Base-by-base conservation (phyloP, 768 basidiomycete species). In the Panaeolus papilionaceus region DNA sequence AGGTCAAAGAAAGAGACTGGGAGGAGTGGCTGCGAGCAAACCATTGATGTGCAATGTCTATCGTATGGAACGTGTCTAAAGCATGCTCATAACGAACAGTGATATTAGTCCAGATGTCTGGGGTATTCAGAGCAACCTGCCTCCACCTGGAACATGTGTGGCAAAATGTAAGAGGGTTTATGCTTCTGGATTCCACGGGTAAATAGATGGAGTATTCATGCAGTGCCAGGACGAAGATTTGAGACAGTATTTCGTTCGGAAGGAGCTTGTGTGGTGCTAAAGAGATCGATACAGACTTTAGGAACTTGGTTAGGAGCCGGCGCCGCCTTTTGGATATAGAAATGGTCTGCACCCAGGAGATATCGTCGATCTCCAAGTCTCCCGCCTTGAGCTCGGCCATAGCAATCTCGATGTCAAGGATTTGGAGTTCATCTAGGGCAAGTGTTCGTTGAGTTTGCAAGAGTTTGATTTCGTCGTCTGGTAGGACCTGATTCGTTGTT, bases 251-350 rank as follows among this genome's bases (percentile, higher is more conserved):
- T 61, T 68, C 70, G 20, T 63, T 58, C 7, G 65, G 70, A 42
- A 71, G 67, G 62, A 39, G 40, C 61, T 68, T 68, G 67, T 71
- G 70, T 23, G 67, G 70, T 20, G 70, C 67, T 33, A 65, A 63
- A 18, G 64, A 49, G 44, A 65, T 58, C 28, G 61, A 64, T 61
- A 63, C 51, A 64, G 11, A 65, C 62, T 23, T 62, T 37, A 58
- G 62, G 62, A 64, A 37, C 16, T 28, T 26, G 38, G 64, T 44
- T 5, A 64, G 62, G n/a, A 64, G 61, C 39, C 63, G 66, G 49
- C 64, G 66, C 33, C 64, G 47, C 16, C 16, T 58, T 58, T 33
- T 33, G 28, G 54, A 28, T 58, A 12, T 14, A 33, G 54, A 58
- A 33, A 58, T 33, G 54, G 33, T 33, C 54, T 12, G 6, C 54